Evolutionary conservation across 1,284 basidiomycete genomes (phyloP).

Genomic region (Sporisorium scitamineum): DNA sequence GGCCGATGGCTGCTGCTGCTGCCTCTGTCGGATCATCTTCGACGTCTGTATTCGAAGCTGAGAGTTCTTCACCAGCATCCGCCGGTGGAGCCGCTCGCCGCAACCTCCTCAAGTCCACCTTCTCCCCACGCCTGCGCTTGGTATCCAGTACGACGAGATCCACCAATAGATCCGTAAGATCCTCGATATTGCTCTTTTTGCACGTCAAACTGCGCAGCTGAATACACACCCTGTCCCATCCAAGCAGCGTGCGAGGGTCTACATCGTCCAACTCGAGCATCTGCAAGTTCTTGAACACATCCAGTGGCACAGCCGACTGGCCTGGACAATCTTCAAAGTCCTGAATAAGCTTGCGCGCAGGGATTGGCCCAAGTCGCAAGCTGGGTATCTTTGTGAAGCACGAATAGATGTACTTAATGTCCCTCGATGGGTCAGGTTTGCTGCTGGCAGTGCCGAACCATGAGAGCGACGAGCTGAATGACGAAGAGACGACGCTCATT

Average conservation of each 20-base stretch:
- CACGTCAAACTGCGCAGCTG: constrained; percentile 80
- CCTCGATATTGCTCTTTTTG: constrained; percentile 82
- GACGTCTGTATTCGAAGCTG: constrained; percentile 11
- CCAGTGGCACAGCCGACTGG: constrained; percentile 81
- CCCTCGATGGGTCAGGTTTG: constrained; percentile 73
- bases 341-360: constrained; percentile 76
- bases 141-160: constrained; percentile 81
- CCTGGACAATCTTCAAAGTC: constrained; percentile 80
- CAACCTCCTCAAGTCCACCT: constrained; percentile 14
- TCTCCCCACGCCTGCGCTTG: constrained; percentile 37
- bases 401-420: constrained; percentile 86
- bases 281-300: constrained; percentile 84
- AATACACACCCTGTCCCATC: constrained; percentile 83
- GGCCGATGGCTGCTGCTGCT: background rate
- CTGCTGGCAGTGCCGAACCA: constrained; percentile 32
- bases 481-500: constrained; percentile 79
- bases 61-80: constrained; percentile 4
- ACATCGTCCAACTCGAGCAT: constrained; percentile 81
- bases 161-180: constrained; percentile 83
- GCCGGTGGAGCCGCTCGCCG: constrained; percentile 3
- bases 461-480: constrained; percentile 70
- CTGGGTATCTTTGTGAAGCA: constrained; percentile 88
- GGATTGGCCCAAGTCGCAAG: constrained; percentile 71
- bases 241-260: constrained; percentile 83
- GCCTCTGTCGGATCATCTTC: constrained; percentile 3